Base-by-base conservation (phyloP, 2,329 filamentous ascomycete species). In the Hypoxylon sp. region DNA sequence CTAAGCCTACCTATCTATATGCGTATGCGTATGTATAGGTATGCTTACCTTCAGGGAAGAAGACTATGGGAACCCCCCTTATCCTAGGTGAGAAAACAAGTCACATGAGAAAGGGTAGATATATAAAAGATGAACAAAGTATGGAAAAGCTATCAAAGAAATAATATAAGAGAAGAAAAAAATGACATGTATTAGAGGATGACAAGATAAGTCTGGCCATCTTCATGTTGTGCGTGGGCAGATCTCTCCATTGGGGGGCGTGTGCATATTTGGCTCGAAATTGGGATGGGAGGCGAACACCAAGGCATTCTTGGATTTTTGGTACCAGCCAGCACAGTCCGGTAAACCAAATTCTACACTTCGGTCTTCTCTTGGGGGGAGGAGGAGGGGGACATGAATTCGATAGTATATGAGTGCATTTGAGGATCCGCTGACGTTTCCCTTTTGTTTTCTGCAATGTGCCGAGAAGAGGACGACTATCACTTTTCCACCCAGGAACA, bases 401-500 rank as follows among this genome's bases (percentile, higher is more conserved):
- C n/a, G n/a, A n/a, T n/a, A n/a, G n/a, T n/a, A n/a, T n/a, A n/a
- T n/a, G n/a, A n/a, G n/a, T n/a, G n/a, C n/a, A n/a, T n/a, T n/a
- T n/a, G n/a, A n/a, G n/a, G n/a, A n/a, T n/a, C n/a, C n/a, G n/a
- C n/a, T 25, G 6, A 38, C 8, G 8, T 26, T 23, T 32, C 12
- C 27, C 12, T 50, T 17, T 42, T 25, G 17, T 3, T n/a, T n/a
- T 13, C 29, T 21, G 36, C 30, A 37, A 55, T 46, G 23, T 58
- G 51, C 55, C 55, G 46, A 58, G 15, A 45, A 37, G 51, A 38
- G n/a, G 51, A 37, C 43, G 55, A 47, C 8, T 49, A 55, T 55
- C 43, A 55, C 51, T 55, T n/a, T n/a, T 55, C 51, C 47, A 45
- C 43, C 46, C 55, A 51, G 46, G 55, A 55, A 51, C 43, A 17